phyloP scores from a whole-genome alignment of 2,329 filamentous ascomycete genomes.

The Orbilia javanica region DNA sequence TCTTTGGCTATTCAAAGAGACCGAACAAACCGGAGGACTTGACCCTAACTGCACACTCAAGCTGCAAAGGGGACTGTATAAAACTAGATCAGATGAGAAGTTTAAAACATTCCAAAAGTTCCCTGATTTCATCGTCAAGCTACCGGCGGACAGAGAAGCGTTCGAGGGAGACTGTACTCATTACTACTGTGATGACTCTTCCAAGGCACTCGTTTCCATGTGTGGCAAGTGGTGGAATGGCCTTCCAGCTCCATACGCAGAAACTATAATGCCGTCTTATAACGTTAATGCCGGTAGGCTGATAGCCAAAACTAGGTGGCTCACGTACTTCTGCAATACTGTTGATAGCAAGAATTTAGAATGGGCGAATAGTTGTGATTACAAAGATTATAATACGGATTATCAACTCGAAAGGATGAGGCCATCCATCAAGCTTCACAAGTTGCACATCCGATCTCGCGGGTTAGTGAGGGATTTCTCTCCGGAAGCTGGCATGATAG shows the following conservation, averaged over 20 bases:
- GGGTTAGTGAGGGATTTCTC: background rate
- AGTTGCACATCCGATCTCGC: no score
- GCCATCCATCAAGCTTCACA: no score
- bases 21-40: background rate
- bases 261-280: background rate
- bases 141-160: background rate
- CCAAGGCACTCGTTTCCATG: background rate
- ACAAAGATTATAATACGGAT: background rate
- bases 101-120: background rate
- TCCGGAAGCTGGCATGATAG: background rate
- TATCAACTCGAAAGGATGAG: background rate
- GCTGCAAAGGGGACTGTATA: background rate
- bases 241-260: background rate
- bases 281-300: background rate
- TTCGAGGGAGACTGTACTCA: background rate
- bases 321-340: background rate
- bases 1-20: background rate
- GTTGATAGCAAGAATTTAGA: background rate
- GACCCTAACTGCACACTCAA: background rate
- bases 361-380: background rate
- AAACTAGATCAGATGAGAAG: background rate
- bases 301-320: background rate
- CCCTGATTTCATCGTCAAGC: background rate
- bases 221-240: conserved; percentile 8
- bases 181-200: background rate